These are phyloP conservation scores for Vachellia pachyceras DNA, from an alignment of 306 rosid genomes.

Conservation along the genomic window DNA sequence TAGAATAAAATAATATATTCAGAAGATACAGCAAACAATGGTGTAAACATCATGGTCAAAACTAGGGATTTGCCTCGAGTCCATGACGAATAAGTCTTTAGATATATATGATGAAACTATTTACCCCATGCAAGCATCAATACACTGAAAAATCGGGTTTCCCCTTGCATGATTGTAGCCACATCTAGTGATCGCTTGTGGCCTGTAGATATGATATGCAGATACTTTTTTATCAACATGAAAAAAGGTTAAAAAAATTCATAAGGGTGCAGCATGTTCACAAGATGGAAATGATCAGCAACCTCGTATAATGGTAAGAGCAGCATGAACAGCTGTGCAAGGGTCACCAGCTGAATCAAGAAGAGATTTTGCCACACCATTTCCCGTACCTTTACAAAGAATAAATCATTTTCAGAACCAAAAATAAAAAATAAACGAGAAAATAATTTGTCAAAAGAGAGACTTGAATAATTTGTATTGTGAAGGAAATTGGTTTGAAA, in stretches of 20 bases:
- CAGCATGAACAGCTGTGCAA: conserved; percentile 57
- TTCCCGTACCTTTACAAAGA: conserved; percentile 64
- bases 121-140: conserved; percentile 90
- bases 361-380: conserved; percentile 89
- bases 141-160: conserved; percentile 60
- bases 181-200: conserved; percentile 72
- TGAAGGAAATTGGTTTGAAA: background rate
- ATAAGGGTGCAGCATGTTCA: background rate
- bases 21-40: conserved; percentile 15
- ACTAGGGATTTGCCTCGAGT: conserved; percentile 20
- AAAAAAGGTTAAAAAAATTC: background rate
- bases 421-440: background rate
- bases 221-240: too few species aligned
- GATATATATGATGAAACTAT: background rate
- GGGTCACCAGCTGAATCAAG: conserved; percentile 64
- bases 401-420: conserved; percentile 11
- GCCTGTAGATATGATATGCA: conserved; percentile 57
- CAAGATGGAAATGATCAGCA: conserved; percentile 20
- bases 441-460: conserved; percentile 13
- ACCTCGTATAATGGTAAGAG: conserved; percentile 73
- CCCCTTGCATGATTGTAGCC: conserved; percentile 70
- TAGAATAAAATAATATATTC: conserved; percentile 44
- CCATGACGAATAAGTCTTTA: background rate
- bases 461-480: conserved; percentile 2
- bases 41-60: conserved; percentile 18